These are phyloP conservation scores for Schwanniomyces polymorphus DNA, from an alignment of 805 yeast species.

Conservation along the genomic window DNA sequence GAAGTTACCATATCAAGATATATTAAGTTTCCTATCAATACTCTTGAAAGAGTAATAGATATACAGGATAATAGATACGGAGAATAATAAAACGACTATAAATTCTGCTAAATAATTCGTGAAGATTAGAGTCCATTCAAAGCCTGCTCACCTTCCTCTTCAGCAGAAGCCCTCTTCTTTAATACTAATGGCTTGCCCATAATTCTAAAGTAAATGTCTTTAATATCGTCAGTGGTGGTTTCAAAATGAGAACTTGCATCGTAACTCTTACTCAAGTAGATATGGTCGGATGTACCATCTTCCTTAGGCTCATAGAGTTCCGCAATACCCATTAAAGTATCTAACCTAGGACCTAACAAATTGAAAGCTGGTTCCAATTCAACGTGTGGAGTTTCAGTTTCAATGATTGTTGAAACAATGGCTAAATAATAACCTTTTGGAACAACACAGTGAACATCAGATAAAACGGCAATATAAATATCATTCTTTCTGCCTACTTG, in stretches of 20 bases:
- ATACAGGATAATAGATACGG: background rate
- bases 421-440: slow-evolving; percentile 90
- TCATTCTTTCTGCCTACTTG: slow-evolving; percentile 92
- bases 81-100: background rate
- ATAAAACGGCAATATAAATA: slow-evolving; percentile 88
- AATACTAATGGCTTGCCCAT: slow-evolving; percentile 90
- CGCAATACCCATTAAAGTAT: slow-evolving; percentile 91
- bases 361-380: slow-evolving; percentile 95
- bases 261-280: slow-evolving; percentile 84
- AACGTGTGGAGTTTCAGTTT: slow-evolving; percentile 87
- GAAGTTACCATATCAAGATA: too few relatives aligned
- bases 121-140: slow-evolving; percentile 25
- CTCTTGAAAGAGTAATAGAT: too few relatives aligned
- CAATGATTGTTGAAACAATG: slow-evolving; percentile 90
- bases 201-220: slow-evolving; percentile 87
- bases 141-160: slow-evolving; percentile 61
- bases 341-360: slow-evolving; percentile 75
- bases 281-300: slow-evolving; percentile 78
- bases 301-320: slow-evolving; percentile 84
- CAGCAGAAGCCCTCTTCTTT: slow-evolving; percentile 69
- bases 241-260: slow-evolving; percentile 97
- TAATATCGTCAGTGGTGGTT: slow-evolving; percentile 93
- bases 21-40: too few relatives aligned
- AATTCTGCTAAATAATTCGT: background rate
- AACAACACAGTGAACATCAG: slow-evolving; percentile 86